Conservation (phyloP, 352 stramenopile species). For the Phytophthora chlamydospora region DNA sequence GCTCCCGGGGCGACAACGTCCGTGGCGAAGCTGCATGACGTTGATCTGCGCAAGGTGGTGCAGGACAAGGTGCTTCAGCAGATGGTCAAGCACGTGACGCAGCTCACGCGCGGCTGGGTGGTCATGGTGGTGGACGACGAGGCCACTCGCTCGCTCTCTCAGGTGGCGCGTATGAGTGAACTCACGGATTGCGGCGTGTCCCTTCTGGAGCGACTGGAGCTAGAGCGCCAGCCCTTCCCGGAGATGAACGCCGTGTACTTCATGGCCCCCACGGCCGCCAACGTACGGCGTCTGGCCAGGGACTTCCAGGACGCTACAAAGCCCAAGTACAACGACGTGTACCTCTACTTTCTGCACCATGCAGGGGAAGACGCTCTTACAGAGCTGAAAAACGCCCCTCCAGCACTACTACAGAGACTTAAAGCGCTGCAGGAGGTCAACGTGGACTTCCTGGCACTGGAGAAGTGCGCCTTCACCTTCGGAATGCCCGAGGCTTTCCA, state of each 20-base stretch:
- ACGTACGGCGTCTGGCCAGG: constrained; percentile 80
- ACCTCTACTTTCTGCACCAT: constrained; percentile 94
- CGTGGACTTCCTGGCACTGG: constrained; percentile 95
- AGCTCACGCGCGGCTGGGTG: constrained; percentile 79
- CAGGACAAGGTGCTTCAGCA: constrained; percentile 82
- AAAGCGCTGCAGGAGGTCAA: constrained; percentile 95
- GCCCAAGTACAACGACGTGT: constrained; percentile 93
- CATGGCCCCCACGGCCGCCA: constrained; percentile 86
- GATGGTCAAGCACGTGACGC: constrained; percentile 85
- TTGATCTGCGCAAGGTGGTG: constrained; percentile 80
- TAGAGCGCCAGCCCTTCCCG: constrained; percentile 94
- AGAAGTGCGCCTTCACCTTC: constrained; percentile 94
- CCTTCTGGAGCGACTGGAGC: constrained; percentile 95
- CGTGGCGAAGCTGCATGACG: constrained; percentile 55
- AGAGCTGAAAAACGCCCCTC: constrained; percentile 84
- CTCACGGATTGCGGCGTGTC: constrained; percentile 97
- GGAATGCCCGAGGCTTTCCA: constrained; percentile 89
- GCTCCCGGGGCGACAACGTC: background rate
- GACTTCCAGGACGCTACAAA: constrained; percentile 84
- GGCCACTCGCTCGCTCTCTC: constrained; percentile 93
- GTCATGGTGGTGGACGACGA: constrained; percentile 96
- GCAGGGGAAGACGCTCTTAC: constrained; percentile 78
- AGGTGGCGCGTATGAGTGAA: constrained; percentile 97
- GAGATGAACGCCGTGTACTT: constrained; percentile 98
- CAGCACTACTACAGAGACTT: constrained; percentile 80